Conservation (phyloP, 345 rosid species). For the Salix viminalis region DNA sequence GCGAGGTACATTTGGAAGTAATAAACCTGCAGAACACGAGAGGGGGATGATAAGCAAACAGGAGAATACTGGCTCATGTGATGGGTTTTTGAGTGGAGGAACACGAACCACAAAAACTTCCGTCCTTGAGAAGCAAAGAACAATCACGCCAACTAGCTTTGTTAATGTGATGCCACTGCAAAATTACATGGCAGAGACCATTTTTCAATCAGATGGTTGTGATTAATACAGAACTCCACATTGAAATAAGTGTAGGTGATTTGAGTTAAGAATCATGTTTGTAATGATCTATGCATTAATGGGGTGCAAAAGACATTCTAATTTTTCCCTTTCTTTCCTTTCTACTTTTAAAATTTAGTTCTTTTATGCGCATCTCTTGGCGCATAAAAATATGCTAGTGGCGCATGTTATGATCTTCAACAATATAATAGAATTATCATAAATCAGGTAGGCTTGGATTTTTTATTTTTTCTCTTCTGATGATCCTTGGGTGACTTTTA, state of each 20-base stretch:
- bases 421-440: not conserved
- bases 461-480: not conserved
- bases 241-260: not conserved
- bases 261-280: not conserved
- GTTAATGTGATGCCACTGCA: conserved; percentile 91
- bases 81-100: not conserved
- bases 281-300: not conserved
- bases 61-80: not conserved
- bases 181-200: conserved; percentile 3
- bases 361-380: not conserved
- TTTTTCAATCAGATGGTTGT: not conserved
- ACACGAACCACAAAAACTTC: conserved; percentile 85
- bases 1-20: conserved; percentile 98
- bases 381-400: not conserved
- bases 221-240: not conserved
- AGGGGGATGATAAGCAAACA: not conserved
- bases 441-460: not conserved
- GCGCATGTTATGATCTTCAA: not conserved
- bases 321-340: not conserved
- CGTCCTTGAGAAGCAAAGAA: conserved; percentile 89
- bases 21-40: conserved; percentile 56
- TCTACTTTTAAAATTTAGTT: not conserved
- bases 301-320: not conserved
- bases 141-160: conserved; percentile 88
- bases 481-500: not conserved